Base-by-base conservation (phyloP, 2,329 filamentous ascomycete species). In the Fusarium hainanense region DNA sequence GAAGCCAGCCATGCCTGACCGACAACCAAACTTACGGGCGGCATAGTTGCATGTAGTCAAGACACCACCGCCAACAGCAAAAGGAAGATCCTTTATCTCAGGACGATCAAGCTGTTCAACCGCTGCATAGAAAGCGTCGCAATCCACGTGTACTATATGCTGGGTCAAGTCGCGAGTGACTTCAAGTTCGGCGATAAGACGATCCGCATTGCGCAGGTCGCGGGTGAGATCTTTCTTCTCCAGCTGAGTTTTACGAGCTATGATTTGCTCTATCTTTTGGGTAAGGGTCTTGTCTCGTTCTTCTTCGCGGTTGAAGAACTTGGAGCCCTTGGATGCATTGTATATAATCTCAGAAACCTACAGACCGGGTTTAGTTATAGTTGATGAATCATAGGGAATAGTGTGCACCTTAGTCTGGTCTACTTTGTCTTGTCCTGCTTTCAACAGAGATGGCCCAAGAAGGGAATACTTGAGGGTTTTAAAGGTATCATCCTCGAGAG, bases 71-170 rank as follows among this genome's bases (percentile, higher is more conserved):
- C 96, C 96, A 0, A 99, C 96, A 1, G 95, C 94, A 81, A 99
- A 98, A 1, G 96, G 96, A 0, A 97, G 83, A 41, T 94, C 85
- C 63, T 92, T 92, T 47, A 99, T 85, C 77, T 97, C 94, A 1
- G 95, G 96, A 2, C 91, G 87, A 74, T 93, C 91, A 5, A 94
- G 85, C 71, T 90, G 93, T 78, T 98, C 96, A 1, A 98, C 96
- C 0, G 96, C 93, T 1, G 96, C 96, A 76, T 96, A 99, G 80
- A 99, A 99, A 18, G 96, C 96, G 82, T 99, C 96, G 80, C 96
- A 98, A 79, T 99, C 96, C 49, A 98, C 88, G 77, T 99, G 96
- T 1, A 98, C 91, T 25, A 98, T 88, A 60, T 89, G 85, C 78
- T 98, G 96, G 1, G 90, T 91, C 37, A 99, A 83, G 76, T 98